Conservation (phyloP, 139 green algal species). For the Chlorella sp. region DNA sequence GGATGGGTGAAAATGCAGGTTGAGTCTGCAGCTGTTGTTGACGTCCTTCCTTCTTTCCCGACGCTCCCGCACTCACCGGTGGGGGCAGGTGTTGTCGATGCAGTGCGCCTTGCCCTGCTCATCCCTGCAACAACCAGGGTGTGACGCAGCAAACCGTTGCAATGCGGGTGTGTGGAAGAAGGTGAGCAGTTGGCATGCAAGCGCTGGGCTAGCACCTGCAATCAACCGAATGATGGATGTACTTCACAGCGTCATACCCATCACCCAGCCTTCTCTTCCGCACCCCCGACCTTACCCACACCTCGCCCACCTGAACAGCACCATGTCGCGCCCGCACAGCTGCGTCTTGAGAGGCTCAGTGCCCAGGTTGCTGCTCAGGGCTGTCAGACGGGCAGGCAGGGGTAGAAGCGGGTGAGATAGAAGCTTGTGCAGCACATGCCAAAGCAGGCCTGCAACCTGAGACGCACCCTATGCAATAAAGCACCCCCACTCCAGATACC, state of each 20-base stretch:
- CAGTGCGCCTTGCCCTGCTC: conserved; percentile 60
- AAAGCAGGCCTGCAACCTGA: too few species aligned
- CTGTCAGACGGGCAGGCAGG: conserved; percentile 35
- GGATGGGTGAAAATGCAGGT: too few species aligned
- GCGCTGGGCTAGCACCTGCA: neutral
- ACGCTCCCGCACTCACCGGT: conserved; percentile 55
- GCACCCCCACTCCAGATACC: too few species aligned
- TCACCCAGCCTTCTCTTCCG: too few species aligned
- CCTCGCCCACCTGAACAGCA: conserved; percentile 70
- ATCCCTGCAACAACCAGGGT: neutral
- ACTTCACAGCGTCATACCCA: too few species aligned
- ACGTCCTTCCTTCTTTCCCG: neutral
- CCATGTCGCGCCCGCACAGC: conserved; percentile 75
- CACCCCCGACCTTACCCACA: too few species aligned
- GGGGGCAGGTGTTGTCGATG: conserved; percentile 83
- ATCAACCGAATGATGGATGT: too few species aligned
- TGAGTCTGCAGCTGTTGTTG: neutral
- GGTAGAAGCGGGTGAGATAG: neutral
- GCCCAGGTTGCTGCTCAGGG: conserved; percentile 63
- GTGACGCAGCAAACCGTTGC: neutral
- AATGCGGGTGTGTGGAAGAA: neutral
- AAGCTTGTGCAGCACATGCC: too few species aligned
- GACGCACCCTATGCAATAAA: too few species aligned
- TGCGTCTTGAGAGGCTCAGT: conserved; percentile 73
- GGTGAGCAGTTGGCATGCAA: neutral